phyloP scores from a whole-genome alignment of 495 filamentous ascomycete species.

The Xylaria nigripes region DNA sequence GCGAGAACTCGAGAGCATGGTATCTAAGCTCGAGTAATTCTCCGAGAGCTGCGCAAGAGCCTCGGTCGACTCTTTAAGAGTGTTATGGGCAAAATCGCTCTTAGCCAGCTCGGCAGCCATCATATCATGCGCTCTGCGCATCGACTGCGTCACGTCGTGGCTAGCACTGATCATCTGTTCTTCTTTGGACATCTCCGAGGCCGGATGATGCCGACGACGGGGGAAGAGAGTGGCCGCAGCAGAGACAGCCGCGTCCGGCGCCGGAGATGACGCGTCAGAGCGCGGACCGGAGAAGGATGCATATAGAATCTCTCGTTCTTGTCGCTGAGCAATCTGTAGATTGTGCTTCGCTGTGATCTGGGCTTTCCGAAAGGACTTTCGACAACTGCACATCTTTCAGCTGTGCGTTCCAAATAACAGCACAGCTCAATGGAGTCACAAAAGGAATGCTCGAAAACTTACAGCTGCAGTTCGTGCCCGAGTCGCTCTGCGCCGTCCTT shows the following conservation, averaged over 20 bases:
- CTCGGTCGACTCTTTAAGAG: constrained; percentile 69
- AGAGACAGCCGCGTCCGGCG: constrained; percentile 11
- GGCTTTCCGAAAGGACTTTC: constrained; percentile 71
- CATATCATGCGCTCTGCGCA: constrained; percentile 76
- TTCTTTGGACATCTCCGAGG: constrained; percentile 41
- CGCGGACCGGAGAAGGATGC: constrained; percentile 43
- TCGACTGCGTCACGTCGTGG: constrained; percentile 71
- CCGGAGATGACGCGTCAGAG: constrained; percentile 29
- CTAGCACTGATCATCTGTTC: constrained; percentile 63
- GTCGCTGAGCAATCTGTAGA: constrained; percentile 60
- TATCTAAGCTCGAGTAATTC: constrained; percentile 69
- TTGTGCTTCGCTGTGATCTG: constrained; percentile 74
- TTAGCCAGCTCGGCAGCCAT: constrained; percentile 75
- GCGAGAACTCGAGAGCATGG: constrained; percentile 60
- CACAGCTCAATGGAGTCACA: not conserved
- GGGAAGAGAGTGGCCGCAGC: constrained; percentile 8
- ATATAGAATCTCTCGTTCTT: constrained; percentile 71
- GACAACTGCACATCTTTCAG: constrained; percentile 42
- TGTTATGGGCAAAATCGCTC: constrained; percentile 81
- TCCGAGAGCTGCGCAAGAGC: constrained; percentile 72
- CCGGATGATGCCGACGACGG: constrained; percentile 14
- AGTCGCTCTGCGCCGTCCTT: constrained; percentile 56
- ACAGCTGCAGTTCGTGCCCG: constrained; percentile 61
- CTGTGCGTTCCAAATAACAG: not conserved
- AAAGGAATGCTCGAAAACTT: constrained; percentile 17